Evolutionary conservation across 805 yeast species (phyloP), one percentile per base, ranked within the genome.

Genomic region (Pichia eremophila): DNA sequence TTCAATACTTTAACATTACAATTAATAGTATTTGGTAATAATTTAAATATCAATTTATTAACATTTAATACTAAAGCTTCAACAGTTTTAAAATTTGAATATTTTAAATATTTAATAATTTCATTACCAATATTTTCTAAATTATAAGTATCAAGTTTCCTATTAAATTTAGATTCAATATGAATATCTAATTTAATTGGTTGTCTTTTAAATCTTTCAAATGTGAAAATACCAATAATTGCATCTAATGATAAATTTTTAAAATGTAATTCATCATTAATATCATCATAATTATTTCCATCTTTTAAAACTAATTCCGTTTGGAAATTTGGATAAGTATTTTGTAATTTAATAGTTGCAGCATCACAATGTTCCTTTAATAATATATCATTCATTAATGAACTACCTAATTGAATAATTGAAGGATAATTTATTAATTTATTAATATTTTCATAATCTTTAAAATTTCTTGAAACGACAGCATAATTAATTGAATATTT

Each of bases 181-280:
- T 73, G 74, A 28, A 88, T 64, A 55, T 84, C 84, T 29, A 85
- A 53, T 2, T 71, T 65, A 8, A 93, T 86, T 41, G 80, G 80
- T 66, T 93, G 99, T 55, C 77, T 80, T 57, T 83, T 82, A 22
- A 82, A 64, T 49, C 99, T 72, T 62, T 93, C 99, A 66, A 89
- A 86, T 2, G 89, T 83, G 68, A 89, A 91, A 8, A 93, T 93
- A 5, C 99, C 99, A 54, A 93, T 85, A n/a, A 90, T 71, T 0
- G 96, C 83, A 44, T 44, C 43, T 4, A 52, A 9, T 10, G 47
- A 38, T 9, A 48, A 11, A 39, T 46, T 43, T 5, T 40, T 3
- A 17, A 54, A 35, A 19, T 17, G 8, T 36, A 50, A 12, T 3
- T 40, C 19, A 44, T 37, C 43, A 29, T 29, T 29, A 29, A 8